Conservation (phyloP, 2,329 filamentous ascomycete species). For the Ophiocordyceps camponoti-saundersi region DNA sequence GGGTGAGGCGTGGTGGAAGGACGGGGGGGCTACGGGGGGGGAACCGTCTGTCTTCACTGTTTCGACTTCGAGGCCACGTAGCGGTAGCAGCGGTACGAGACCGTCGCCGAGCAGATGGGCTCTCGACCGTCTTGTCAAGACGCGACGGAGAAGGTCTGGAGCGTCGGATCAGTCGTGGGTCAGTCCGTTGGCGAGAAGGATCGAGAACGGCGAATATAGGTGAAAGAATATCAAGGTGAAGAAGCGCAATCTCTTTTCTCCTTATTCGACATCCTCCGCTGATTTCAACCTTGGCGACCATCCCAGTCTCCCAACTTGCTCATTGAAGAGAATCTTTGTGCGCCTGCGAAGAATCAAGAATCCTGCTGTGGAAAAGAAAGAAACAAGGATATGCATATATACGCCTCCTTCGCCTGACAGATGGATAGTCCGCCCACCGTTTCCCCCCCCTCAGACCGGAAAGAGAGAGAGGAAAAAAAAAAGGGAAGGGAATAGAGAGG, state of each 20-base stretch:
- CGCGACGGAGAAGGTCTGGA: not conserved
- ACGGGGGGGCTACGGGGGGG: too few relatives aligned
- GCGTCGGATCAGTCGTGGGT: slow-evolving; percentile 7
- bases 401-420: not conserved
- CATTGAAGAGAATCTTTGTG: too few relatives aligned
- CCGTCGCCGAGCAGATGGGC: not conserved
- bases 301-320: too few relatives aligned
- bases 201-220: slow-evolving; percentile 3
- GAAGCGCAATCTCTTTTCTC: not conserved
- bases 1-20: too few relatives aligned
- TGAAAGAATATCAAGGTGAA: too few relatives aligned
- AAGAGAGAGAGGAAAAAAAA: not conserved
- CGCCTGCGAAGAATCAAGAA: too few relatives aligned
- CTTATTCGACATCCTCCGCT: not conserved
- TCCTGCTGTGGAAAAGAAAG: not conserved
- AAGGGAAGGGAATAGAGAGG: not conserved
- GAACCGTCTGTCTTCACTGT: too few relatives aligned
- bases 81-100: too few relatives aligned
- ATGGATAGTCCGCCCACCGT: too few relatives aligned
- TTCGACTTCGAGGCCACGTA: too few relatives aligned
- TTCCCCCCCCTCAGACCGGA: too few relatives aligned
- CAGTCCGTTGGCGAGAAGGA: slow-evolving; percentile 4
- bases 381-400: not conserved
- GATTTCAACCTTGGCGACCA: not conserved
- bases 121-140: not conserved